Conservation (phyloP, 805 yeast species). For the Lipomyces sp. region DNA sequence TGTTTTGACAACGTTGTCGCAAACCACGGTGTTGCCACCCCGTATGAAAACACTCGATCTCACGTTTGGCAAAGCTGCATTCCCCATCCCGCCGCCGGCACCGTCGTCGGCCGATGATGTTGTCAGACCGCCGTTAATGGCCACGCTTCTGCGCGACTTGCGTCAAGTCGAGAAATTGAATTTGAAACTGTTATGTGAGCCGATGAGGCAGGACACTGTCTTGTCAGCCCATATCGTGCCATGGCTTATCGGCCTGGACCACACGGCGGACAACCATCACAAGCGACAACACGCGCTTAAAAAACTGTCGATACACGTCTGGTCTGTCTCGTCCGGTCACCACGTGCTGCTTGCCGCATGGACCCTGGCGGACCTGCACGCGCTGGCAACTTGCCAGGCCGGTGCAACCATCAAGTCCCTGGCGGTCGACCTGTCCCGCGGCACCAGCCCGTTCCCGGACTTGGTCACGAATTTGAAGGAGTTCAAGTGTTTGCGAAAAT, state of each 20-base stretch:
- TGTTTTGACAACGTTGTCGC: constrained; percentile 22
- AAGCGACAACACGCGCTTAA: constrained; percentile 1
- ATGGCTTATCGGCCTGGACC: constrained; percentile 20
- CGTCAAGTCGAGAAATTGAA: constrained; percentile 28
- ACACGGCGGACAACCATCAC: not conserved
- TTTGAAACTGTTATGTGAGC: constrained; percentile 27
- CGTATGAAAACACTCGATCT: constrained; percentile 27
- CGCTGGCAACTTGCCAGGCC: constrained; percentile 18
- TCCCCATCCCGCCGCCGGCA: constrained; percentile 18
- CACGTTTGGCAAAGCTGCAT: constrained; percentile 23
- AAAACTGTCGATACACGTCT: constrained; percentile 34
- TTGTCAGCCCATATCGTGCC: constrained; percentile 24
- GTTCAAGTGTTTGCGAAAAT: constrained; percentile 12
- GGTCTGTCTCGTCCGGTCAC: constrained; percentile 30
- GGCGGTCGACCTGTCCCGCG: constrained; percentile 32
- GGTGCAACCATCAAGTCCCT: constrained; percentile 20
- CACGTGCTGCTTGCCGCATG: constrained; percentile 31
- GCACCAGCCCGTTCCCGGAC: constrained; percentile 18
- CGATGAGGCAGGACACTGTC: constrained; percentile 22
- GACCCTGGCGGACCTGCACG: constrained; percentile 19
- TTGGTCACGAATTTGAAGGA: constrained; percentile 18
- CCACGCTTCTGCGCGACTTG: constrained; percentile 23
- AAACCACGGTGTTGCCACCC: constrained; percentile 15
- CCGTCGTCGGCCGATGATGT: not conserved
- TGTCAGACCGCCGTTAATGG: constrained; percentile 21